Conservation (phyloP, 1,139 yeast species). For the Saccharomyces hybrid region DNA sequence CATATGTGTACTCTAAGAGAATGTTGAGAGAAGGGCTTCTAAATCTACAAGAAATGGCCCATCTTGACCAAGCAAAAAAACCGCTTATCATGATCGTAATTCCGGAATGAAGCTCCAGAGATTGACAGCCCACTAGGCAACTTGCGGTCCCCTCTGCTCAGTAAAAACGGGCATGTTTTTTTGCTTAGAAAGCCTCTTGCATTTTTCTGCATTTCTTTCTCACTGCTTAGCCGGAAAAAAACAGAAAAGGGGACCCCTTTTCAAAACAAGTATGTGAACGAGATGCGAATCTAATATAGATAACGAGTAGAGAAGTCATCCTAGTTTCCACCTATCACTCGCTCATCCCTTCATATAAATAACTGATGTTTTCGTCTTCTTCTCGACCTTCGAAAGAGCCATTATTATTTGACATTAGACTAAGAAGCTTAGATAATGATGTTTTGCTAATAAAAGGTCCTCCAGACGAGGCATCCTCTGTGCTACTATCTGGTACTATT, state of each 20-base stretch:
- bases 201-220: background rate
- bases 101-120: background rate
- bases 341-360: background rate
- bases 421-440: slow-evolving; percentile 62
- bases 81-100: no score
- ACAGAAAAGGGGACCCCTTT: background rate
- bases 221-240: background rate
- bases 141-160: no score
- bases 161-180: background rate
- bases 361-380: slow-evolving; percentile 9
- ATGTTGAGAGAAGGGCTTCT: no score
- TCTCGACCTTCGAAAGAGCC: slow-evolving; percentile 19
- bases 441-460: slow-evolving; percentile 75
- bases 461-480: slow-evolving; percentile 71
- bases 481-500: slow-evolving; percentile 65
- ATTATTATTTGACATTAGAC: slow-evolving; percentile 26
- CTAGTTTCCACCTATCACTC: background rate
- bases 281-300: background rate
- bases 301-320: background rate
- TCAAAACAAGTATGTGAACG: background rate
- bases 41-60: no score
- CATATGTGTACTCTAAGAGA: background rate
- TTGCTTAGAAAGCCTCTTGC: background rate
- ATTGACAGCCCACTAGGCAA: no score
- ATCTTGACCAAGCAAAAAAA: no score